A percentile compares a stretch with the other conserved stretches of the same genome.
Conservation (phyloP, 2,329 filamentous ascomycete species). For the Zymoseptoria brevis region DNA sequence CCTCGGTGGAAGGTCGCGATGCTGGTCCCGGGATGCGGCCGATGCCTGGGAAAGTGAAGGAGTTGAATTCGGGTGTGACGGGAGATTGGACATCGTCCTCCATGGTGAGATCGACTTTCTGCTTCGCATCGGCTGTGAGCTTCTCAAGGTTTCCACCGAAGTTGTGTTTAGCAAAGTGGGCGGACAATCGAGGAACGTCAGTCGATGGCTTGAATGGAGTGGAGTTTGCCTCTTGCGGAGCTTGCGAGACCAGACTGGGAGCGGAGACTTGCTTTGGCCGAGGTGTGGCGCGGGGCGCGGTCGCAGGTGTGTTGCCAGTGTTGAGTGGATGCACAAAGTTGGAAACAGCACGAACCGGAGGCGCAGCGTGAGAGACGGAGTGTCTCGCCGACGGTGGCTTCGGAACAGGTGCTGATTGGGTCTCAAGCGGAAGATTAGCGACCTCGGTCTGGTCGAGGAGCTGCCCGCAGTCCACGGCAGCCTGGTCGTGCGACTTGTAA, state of each 20-base stretch:
- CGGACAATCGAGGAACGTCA: constrained; percentile 36
- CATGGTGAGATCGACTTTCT: constrained; percentile 27
- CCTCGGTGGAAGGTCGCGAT: background rate
- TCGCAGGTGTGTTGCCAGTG: constrained; percentile 7
- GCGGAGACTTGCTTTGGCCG: constrained; percentile 11
- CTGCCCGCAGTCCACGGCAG: constrained; percentile 78
- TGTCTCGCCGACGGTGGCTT: constrained; percentile 9
- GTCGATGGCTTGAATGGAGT: constrained; percentile 31
- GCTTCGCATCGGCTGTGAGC: constrained; percentile 23
- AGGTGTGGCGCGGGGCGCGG: constrained; percentile 10
- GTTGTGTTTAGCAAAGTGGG: constrained; percentile 34
- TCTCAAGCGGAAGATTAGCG: constrained; percentile 24
- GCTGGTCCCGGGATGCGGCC: constrained; percentile 9
- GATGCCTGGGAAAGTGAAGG: constrained; percentile 5
- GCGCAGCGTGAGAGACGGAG: background rate
- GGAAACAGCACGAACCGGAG: constrained; percentile 1
- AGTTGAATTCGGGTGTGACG: constrained; percentile 14
- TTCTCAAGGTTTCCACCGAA: constrained; percentile 33
- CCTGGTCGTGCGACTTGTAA: constrained; percentile 93
- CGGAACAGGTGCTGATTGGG: constrained; percentile 14
- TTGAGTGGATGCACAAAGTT: constrained; percentile 27
- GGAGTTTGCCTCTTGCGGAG: constrained; percentile 2
- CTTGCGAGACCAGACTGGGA: constrained; percentile 1
- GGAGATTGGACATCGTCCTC: constrained; percentile 26
- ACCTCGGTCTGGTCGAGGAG: constrained; percentile 63